Base-by-base conservation (phyloP, 345 rosid genomes). In the Turnera subulata region DNA sequence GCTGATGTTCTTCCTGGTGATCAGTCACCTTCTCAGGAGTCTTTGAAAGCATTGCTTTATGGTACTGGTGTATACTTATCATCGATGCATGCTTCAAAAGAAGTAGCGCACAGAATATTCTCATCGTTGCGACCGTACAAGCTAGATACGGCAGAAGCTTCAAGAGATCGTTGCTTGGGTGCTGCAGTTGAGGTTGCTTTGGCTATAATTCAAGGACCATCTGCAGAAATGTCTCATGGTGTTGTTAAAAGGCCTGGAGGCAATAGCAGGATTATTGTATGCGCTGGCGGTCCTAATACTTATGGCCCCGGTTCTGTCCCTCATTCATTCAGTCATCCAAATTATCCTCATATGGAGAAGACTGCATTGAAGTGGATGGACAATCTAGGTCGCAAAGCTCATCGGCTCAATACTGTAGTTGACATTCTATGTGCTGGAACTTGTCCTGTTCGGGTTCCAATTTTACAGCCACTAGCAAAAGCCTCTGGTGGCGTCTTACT, bases 361-460 rank as follows among this genome's bases (percentile, higher is more conserved):
- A 84, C 77, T 17, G 93, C 97, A 47, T 54, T 81, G 49, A 90
- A 81, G 70, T 84, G 90, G 89, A 88, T 88, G 97, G 91, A 90
- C 59, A 78, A 61, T 70, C 79, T 90, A 24, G 97, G 99, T 44
- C 84, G 73, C 32, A 82, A 85, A 80, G 93, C 93, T 69, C 82
- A 79, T 72, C 76, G 69, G 21, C 75, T 84, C 46, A 82, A 80
- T 75, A 81, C 93, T 2, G 87, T 94, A 42, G 82, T 94, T 38
- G 99, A 94, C 79, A 82, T 94, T 60, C 78, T 94, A 39, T 94
- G 99, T 54, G 95, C 99, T 70, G 97, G 99, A 75, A 94, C 89
- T 55, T 90, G 96, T 75, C 97, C 99, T 43, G 85, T 90, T 48
- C 76, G 95, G 74, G 82, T 88, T 78, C 95, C 95, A 35, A 55